phyloP scores from a whole-genome alignment of 192 early-diverging fungal genomes.

The Gryganskiella cystojenkinii region DNA sequence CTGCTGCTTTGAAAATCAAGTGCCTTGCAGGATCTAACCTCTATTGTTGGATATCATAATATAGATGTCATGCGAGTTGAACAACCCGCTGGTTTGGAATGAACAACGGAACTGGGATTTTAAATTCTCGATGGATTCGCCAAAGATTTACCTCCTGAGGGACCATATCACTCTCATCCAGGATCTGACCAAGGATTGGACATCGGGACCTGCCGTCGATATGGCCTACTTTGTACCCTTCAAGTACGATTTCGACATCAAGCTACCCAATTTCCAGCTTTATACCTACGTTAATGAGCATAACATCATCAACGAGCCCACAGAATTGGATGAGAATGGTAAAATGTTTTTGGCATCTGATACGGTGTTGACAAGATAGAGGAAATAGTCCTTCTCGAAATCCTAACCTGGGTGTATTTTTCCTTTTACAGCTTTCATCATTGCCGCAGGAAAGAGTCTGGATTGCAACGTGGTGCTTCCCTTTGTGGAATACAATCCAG shows the following conservation, averaged over 20 bases:
- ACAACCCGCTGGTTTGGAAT: slow-evolving; percentile 80
- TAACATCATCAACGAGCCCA: slow-evolving; percentile 82
- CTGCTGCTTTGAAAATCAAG: no score
- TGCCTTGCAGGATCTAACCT: not conserved
- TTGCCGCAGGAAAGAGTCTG: slow-evolving; percentile 55
- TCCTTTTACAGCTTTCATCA: slow-evolving; percentile 48
- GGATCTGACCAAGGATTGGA: slow-evolving; percentile 78
- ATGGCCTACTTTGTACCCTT: slow-evolving; percentile 76
- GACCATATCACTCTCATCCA: slow-evolving; percentile 82
- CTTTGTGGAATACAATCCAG: slow-evolving; percentile 67
- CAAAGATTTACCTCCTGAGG: slow-evolving; percentile 72
- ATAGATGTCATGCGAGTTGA: slow-evolving; percentile 67
- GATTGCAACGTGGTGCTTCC: slow-evolving; percentile 60
- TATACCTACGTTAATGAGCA: slow-evolving; percentile 79
- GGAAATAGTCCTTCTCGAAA: slow-evolving; percentile 23
- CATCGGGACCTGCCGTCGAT: slow-evolving; percentile 61
- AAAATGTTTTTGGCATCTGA: no score
- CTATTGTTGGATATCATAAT: slow-evolving; percentile 4
- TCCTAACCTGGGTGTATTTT: not conserved
- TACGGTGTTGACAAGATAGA: no score
- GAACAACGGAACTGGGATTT: slow-evolving; percentile 73
- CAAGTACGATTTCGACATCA: slow-evolving; percentile 66
- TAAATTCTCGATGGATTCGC: slow-evolving; percentile 53
- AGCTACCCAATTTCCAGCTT: slow-evolving; percentile 60
- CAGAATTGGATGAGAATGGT: slow-evolving; percentile 79